Evolutionary conservation across 2,329 filamentous ascomycete genomes (phyloP).

Genomic region (Zelopaecilomyces penicillatus): DNA sequence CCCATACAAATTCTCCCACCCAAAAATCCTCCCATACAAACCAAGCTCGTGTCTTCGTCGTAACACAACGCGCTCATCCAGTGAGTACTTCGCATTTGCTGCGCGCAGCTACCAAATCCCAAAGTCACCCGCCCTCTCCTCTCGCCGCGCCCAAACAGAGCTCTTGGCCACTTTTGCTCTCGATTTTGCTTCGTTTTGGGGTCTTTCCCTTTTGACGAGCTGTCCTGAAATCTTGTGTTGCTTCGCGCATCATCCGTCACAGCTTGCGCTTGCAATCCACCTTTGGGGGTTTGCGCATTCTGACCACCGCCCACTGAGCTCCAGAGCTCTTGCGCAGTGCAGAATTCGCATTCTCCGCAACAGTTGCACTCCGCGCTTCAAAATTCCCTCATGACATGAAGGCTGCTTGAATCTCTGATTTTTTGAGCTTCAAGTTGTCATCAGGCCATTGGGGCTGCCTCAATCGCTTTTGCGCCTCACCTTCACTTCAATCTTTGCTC

Average conservation of each 20-base stretch:
- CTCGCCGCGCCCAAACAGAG: conserved; percentile 7
- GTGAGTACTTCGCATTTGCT: conserved; percentile 47
- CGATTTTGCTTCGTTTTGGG: conserved; percentile 14
- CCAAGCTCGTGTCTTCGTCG: conserved; percentile 32
- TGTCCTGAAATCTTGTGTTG: conserved; percentile 1
- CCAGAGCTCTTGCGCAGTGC: conserved; percentile 4
- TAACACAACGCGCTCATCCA: conserved; percentile 32
- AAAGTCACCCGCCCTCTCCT: conserved; percentile 21
- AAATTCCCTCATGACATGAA: conserved; percentile 28
- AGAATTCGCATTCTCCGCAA: conserved; percentile 18
- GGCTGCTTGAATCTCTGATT: conserved; percentile 13
- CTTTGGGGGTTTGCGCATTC: not conserved
- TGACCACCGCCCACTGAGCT: conserved; percentile 10
- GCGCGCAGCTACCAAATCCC: conserved; percentile 27
- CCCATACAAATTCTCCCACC: conserved; percentile 30
- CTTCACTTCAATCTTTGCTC: conserved; percentile 6
- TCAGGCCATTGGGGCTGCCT: conserved; percentile 21
- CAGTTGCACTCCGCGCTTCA: conserved; percentile 9
- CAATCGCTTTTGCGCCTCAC: conserved; percentile 25
- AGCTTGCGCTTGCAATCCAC: not conserved
- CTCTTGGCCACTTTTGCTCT: conserved; percentile 6
- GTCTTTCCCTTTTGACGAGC: conserved; percentile 6
- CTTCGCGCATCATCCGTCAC: conserved; percentile 11
- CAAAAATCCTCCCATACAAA: conserved; percentile 43
- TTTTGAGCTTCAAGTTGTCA: conserved; percentile 28